phyloP scores from a whole-genome alignment of 495 filamentous ascomycete species.

The Penicillium steckii region DNA sequence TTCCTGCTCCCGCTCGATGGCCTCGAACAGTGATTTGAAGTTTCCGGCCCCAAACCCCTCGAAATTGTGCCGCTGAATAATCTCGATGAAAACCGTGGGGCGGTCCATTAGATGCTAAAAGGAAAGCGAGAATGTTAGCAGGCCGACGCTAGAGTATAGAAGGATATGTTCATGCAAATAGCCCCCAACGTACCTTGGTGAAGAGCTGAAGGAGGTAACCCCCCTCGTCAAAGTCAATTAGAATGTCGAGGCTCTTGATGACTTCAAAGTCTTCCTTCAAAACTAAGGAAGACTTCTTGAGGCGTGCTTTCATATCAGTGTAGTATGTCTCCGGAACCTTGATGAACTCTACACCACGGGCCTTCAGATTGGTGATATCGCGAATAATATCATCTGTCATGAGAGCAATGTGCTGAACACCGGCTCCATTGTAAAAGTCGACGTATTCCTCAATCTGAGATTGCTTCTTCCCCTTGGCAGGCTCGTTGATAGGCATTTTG shows the following conservation, averaged over 20 bases:
- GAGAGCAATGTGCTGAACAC: slow-evolving; percentile 90
- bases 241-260: slow-evolving; percentile 69
- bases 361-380: slow-evolving; percentile 69
- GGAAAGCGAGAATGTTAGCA: slow-evolving; percentile 18
- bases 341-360: slow-evolving; percentile 86
- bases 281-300: slow-evolving; percentile 51
- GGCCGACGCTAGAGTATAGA: not conserved
- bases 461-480: slow-evolving; percentile 78
- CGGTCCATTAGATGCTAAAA: slow-evolving; percentile 81
- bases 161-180: not conserved
- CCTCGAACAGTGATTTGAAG: slow-evolving; percentile 90
- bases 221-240: slow-evolving; percentile 89
- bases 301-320: slow-evolving; percentile 64
- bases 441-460: slow-evolving; percentile 94
- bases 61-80: slow-evolving; percentile 86
- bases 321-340: slow-evolving; percentile 81
- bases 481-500: slow-evolving; percentile 98
- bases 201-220: slow-evolving; percentile 86
- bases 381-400: slow-evolving; percentile 74
- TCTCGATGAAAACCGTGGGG: slow-evolving; percentile 91
- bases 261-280: slow-evolving; percentile 75
- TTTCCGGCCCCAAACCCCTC: slow-evolving; percentile 91
- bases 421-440: slow-evolving; percentile 78
- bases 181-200: slow-evolving; percentile 60
- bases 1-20: slow-evolving; percentile 86